Percentiles rank a stretch among this genome's conserved stretches.
These are phyloP conservation scores for Kernera saxatilis DNA, from an alignment of 345 rosid species.

Conservation along the genomic window DNA sequence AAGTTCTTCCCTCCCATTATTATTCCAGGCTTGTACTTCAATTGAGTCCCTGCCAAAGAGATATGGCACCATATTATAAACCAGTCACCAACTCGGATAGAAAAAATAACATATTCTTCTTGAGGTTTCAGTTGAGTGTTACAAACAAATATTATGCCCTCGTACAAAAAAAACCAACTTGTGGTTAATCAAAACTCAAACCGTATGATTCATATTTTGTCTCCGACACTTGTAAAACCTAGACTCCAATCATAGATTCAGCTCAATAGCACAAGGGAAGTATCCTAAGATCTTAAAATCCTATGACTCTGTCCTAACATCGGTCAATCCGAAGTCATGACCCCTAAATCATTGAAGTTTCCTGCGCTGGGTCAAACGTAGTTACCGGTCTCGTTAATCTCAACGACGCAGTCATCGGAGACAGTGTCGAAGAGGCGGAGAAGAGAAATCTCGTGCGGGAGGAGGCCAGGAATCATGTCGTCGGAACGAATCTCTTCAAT, in stretches of 20 bases:
- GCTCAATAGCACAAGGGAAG: not conserved
- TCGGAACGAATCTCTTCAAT: conserved; percentile 71
- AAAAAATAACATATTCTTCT: not conserved
- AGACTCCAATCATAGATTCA: not conserved
- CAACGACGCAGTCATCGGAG: conserved; percentile 61
- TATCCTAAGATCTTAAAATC: not conserved
- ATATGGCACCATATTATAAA: not conserved
- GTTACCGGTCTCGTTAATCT: conserved; percentile 77
- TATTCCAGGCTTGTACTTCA: conserved; percentile 79
- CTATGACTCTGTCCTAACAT: not conserved
- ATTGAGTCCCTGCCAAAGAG: conserved; percentile 46
- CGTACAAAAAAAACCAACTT: not conserved
- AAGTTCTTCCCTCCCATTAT: conserved; percentile 74
- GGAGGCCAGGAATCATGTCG: conserved; percentile 69
- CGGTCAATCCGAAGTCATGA: not conserved
- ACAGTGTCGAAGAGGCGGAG: conserved; percentile 68
- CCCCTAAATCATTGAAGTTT: not conserved
- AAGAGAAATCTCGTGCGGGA: conserved; percentile 68
- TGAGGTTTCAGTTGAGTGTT: not conserved
- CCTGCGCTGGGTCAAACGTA: not conserved
- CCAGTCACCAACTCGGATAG: not conserved
- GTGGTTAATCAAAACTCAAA: not conserved
- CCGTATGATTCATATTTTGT: too few species aligned
- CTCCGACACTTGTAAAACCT: too few species aligned
- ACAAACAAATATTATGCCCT: too few species aligned